A percentile compares a stretch with the other conserved stretches of the same genome.
Conservation (phyloP, 352 stramenopile species). For the Globisporangium carolinianum region DNA sequence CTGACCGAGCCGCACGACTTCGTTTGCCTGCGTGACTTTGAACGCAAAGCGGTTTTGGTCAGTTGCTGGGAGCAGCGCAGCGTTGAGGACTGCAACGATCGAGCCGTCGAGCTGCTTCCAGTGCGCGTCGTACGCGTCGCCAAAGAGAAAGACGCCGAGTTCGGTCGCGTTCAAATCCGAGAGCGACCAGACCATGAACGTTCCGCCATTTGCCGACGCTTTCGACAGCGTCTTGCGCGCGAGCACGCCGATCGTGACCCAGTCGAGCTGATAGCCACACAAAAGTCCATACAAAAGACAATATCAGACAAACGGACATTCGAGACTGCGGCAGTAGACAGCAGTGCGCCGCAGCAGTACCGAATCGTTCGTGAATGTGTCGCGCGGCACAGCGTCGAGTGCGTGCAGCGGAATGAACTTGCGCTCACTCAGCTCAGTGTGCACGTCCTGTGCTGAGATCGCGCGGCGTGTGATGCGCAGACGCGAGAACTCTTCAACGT, state of each 20-base stretch:
- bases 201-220: constrained; percentile 46
- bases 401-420: constrained; percentile 52
- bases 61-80: constrained; percentile 45
- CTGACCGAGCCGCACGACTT: constrained; percentile 57
- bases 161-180: constrained; percentile 65
- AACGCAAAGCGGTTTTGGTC: constrained; percentile 80
- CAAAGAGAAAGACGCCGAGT: constrained; percentile 71
- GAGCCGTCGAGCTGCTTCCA: constrained; percentile 57
- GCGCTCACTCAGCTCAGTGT: constrained; percentile 58
- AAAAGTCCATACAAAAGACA: not conserved
- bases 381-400: constrained; percentile 47
- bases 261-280: constrained; percentile 37
- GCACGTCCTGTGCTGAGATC: constrained; percentile 35
- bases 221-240: constrained; percentile 69
- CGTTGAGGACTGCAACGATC: constrained; percentile 68
- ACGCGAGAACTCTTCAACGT: constrained; percentile 46
- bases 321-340: not conserved
- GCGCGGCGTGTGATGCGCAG: constrained; percentile 52
- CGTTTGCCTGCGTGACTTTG: constrained; percentile 44
- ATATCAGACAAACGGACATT: not conserved
- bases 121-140: constrained; percentile 58
- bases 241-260: constrained; percentile 77
- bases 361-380: constrained; percentile 46
- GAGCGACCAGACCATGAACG: constrained; percentile 79
- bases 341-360: constrained; percentile 14